Evolutionary conservation across 176 grass and related monocot genomes (phyloP).

Genomic region (Elaeis guineensis): DNA sequence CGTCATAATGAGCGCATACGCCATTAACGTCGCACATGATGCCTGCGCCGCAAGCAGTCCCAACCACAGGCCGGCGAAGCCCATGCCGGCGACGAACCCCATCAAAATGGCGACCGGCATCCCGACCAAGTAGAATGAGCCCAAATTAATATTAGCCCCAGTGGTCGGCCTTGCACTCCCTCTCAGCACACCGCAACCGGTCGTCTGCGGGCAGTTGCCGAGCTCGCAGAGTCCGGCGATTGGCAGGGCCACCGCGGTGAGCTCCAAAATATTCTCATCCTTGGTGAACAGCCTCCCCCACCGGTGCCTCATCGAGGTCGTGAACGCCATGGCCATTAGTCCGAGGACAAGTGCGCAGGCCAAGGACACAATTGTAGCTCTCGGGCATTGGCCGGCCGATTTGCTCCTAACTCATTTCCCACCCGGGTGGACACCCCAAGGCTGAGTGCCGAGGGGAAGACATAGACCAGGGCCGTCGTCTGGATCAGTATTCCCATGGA

Average conservation of each 20-base stretch:
- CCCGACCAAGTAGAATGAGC: constrained; percentile 1
- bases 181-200: background rate
- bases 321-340: constrained; percentile 2
- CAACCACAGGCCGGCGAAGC: background rate
- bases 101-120: constrained; percentile 1
- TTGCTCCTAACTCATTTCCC: background rate
- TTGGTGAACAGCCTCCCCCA: constrained; percentile 7
- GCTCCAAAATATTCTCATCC: background rate
- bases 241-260: background rate
- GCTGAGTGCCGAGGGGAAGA: constrained; percentile 1
- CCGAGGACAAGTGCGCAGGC: background rate
- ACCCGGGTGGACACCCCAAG: background rate
- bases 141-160: background rate
- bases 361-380: background rate
- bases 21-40: background rate
- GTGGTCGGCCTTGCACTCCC: constrained; percentile 2
- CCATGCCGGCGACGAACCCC: background rate
- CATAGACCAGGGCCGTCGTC: background rate
- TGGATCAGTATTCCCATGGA: constrained; percentile 5
- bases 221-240: background rate
- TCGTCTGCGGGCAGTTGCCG: background rate
- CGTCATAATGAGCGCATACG: background rate
- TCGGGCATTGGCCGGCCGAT: background rate
- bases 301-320: background rate
- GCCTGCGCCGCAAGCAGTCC: constrained; percentile 1